These are phyloP conservation scores for Metschnikowia lunata DNA, from an alignment of 805 yeast species.

Conservation along the genomic window DNA sequence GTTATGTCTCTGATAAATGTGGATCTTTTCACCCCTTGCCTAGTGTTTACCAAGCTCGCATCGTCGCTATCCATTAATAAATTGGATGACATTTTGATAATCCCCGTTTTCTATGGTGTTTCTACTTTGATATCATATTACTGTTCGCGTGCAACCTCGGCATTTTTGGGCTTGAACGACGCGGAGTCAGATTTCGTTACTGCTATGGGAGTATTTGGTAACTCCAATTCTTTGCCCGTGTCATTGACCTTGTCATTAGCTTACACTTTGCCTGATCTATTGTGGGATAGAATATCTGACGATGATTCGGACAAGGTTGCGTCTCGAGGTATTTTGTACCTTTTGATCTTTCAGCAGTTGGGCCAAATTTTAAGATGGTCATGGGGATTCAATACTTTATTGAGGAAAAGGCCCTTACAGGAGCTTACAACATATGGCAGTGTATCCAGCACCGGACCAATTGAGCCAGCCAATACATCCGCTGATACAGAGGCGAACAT, in stretches of 20 bases:
- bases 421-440: conserved; percentile 21
- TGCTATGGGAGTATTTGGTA: conserved; percentile 96
- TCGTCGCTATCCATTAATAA: conserved; percentile 67
- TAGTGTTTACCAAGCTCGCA: conserved; percentile 79
- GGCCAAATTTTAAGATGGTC: conserved; percentile 84
- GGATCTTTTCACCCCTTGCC: conserved; percentile 90
- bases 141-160: conserved; percentile 56
- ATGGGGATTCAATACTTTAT: conserved; percentile 75
- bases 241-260: conserved; percentile 79
- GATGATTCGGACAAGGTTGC: conserved; percentile 70
- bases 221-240: conserved; percentile 91
- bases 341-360: conserved; percentile 74
- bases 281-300: conserved; percentile 68
- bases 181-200: conserved; percentile 87
- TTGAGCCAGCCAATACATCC: neutral
- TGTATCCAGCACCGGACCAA: neutral
- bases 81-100: conserved; percentile 72
- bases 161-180: conserved; percentile 53
- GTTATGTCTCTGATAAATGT: conserved; percentile 75
- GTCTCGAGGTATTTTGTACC: conserved; percentile 69
- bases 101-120: conserved; percentile 79
- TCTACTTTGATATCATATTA: conserved; percentile 72
- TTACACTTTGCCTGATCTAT: conserved; percentile 67
- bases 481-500: conserved; percentile 2
- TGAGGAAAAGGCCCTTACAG: conserved; percentile 46